phyloP scores from a whole-genome alignment of 129 eudicot genomes.

The Lactuca sativa region DNA sequence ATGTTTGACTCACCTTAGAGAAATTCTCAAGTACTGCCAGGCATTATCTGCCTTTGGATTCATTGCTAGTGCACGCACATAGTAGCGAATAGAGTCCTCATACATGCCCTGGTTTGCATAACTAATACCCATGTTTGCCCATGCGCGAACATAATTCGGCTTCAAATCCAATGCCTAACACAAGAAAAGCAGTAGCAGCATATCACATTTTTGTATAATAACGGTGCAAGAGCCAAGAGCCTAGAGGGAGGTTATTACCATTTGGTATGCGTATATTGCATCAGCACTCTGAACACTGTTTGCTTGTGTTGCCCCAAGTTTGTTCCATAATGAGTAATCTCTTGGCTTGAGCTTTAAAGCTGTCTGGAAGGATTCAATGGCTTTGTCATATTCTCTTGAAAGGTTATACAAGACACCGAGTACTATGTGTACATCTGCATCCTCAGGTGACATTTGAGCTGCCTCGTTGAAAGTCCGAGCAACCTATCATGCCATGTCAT shows the following conservation, averaged over 20 bases:
- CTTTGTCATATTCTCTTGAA: slow-evolving; percentile 91
- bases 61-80: slow-evolving; percentile 94
- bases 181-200: background rate
- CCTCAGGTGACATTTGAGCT: slow-evolving; percentile 90
- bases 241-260: slow-evolving; percentile 34
- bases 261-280: slow-evolving; percentile 89
- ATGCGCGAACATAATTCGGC: slow-evolving; percentile 98
- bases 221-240: background rate
- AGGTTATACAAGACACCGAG: slow-evolving; percentile 91
- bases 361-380: slow-evolving; percentile 83
- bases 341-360: slow-evolving; percentile 90
- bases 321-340: slow-evolving; percentile 97
- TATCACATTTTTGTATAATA: background rate
- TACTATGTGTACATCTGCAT: slow-evolving; percentile 95
- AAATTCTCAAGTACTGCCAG: slow-evolving; percentile 96
- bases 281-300: slow-evolving; percentile 96
- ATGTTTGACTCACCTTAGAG: slow-evolving; percentile 54
- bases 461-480: slow-evolving; percentile 81
- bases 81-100: slow-evolving; percentile 93
- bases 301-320: slow-evolving; percentile 98
- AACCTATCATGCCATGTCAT: slow-evolving; percentile 45
- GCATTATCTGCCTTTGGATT: slow-evolving; percentile 98
- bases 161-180: slow-evolving; percentile 87
- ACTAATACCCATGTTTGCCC: slow-evolving; percentile 99
- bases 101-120: slow-evolving; percentile 99